Percentiles rank a stretch among this genome's conserved stretches.
Evolutionary conservation across 1,284 basidiomycete species (phyloP).

Genomic region (Melanopsichium pennsylvanicum): DNA sequence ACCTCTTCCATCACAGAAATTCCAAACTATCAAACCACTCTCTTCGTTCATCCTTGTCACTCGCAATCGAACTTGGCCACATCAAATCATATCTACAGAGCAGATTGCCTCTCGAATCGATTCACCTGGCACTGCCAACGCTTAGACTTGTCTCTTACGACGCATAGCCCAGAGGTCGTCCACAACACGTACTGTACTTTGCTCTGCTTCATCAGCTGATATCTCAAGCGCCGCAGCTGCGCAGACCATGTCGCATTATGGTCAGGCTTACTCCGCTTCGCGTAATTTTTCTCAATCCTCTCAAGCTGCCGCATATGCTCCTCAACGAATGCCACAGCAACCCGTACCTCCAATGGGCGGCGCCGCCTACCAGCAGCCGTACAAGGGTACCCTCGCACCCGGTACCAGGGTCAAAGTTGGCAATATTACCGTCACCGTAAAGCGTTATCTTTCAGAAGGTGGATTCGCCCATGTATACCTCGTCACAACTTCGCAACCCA

Average conservation of each 20-base stretch:
- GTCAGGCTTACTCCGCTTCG: slow-evolving; percentile 22
- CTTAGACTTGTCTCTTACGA: no score
- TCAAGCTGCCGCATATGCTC: slow-evolving; percentile 16
- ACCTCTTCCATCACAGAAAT: no score
- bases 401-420: slow-evolving; percentile 92
- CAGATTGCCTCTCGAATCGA: no score
- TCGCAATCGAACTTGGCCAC: no score
- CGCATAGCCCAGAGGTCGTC: no score
- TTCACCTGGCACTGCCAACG: no score
- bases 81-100: no score
- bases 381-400: slow-evolving; percentile 63
- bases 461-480: slow-evolving; percentile 99
- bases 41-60: no score
- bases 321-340: slow-evolving; percentile 27
- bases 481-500: slow-evolving; percentile 82
- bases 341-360: slow-evolving; percentile 1
- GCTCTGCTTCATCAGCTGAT: not conserved
- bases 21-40: no score
- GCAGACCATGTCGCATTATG: slow-evolving; percentile 37
- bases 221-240: slow-evolving; percentile 2
- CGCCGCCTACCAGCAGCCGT: slow-evolving; percentile 30
- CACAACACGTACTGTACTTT: no score
- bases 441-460: slow-evolving; percentile 92
- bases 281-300: no score
- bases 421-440: slow-evolving; percentile 83